A percentile compares a stretch with the other conserved stretches of the same genome.
Evolutionary conservation across 257 asterid species (phyloP).

Genomic region (Solanum raphanifolium): DNA sequence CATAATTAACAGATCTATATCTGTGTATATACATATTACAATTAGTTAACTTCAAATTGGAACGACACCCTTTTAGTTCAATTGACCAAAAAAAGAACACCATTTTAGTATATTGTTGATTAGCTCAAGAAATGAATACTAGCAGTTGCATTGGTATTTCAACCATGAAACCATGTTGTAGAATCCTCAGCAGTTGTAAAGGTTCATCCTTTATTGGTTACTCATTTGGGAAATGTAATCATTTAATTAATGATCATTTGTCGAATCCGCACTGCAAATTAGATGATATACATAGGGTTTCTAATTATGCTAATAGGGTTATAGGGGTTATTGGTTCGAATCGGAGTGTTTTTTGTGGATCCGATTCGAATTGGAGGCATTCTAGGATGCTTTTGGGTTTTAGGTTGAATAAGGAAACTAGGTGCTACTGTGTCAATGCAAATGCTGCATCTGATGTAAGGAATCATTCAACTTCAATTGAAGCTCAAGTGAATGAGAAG

Average conservation of each 20-base stretch:
- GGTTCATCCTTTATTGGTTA: slow-evolving; percentile 40
- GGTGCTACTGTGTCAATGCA: slow-evolving; percentile 22
- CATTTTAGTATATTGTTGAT: not conserved
- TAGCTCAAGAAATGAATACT: slow-evolving; percentile 29
- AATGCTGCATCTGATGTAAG: slow-evolving; percentile 56
- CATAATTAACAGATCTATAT: slow-evolving; percentile 11
- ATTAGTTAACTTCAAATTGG: not conserved
- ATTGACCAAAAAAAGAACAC: not conserved
- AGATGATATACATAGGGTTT: slow-evolving; percentile 4
- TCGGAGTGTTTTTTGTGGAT: slow-evolving; percentile 36
- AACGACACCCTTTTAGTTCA: not conserved
- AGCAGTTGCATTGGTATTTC: slow-evolving; percentile 48
- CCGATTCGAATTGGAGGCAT: slow-evolving; percentile 46
- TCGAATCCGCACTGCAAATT: slow-evolving; percentile 30
- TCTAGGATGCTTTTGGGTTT: slow-evolving; percentile 25
- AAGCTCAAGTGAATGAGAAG: slow-evolving; percentile 33
- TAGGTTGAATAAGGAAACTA: slow-evolving; percentile 9
- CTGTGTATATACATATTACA: not conserved
- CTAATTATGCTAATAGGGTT: slow-evolving; percentile 9
- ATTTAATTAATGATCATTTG: slow-evolving; percentile 18
- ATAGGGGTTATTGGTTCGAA: slow-evolving; percentile 25
- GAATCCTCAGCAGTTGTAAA: slow-evolving; percentile 29
- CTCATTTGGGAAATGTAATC: slow-evolving; percentile 25
- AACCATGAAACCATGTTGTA: slow-evolving; percentile 45
- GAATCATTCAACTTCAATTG: slow-evolving; percentile 50